These are phyloP conservation scores for Dryadomyces quercivorus DNA, from an alignment of 2,329 filamentous ascomycete species.

Conservation along the genomic window DNA sequence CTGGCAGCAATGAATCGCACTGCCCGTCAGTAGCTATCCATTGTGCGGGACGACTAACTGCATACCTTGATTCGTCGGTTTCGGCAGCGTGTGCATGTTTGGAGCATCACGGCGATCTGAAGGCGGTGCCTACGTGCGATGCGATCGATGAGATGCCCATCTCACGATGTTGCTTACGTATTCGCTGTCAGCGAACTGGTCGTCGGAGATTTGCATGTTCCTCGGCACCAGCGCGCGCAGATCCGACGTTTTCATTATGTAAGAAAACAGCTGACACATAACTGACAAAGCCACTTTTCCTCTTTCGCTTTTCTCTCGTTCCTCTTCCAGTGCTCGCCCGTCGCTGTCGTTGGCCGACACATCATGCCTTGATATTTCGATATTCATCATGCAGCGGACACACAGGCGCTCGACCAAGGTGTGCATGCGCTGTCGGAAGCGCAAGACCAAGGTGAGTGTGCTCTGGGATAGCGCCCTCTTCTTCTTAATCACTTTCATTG, in stretches of 20 bases:
- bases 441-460: constrained; percentile 2
- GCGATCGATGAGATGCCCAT: too few relatives aligned
- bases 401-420: constrained; percentile 3
- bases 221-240: neutral
- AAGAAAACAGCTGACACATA: neutral
- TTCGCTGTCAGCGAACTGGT: too few relatives aligned
- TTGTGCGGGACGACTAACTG: too few relatives aligned
- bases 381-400: neutral
- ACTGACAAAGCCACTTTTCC: neutral
- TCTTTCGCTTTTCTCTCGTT: neutral
- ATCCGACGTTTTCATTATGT: neutral
- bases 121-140: too few relatives aligned
- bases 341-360: neutral
- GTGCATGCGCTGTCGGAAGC: constrained; percentile 4
- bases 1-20: constrained; percentile 2
- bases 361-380: neutral
- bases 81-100: constrained; percentile 4
- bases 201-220: neutral
- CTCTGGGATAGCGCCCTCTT: neutral
- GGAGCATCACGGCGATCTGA: neutral
- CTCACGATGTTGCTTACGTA: too few relatives aligned
- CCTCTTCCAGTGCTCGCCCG: too few relatives aligned
- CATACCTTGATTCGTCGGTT: constrained; percentile 1
- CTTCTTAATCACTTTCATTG: neutral
- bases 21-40: neutral